phyloP scores from a whole-genome alignment of 164 flowering plant genomes.

The grape (Vitis vinifera) region DNA sequence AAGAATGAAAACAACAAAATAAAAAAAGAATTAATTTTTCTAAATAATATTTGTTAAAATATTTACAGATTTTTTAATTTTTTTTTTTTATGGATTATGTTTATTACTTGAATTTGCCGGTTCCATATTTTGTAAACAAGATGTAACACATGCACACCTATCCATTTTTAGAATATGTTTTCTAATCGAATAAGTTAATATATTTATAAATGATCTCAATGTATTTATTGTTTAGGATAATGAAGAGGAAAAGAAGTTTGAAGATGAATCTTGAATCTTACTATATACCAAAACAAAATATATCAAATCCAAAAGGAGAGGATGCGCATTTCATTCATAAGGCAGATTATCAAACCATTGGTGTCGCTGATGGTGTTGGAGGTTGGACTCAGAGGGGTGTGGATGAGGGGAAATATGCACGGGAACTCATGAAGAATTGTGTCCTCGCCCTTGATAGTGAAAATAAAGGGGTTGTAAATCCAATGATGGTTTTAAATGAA shows the following conservation, averaged over 20 bases:
- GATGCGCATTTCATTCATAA: conserved; percentile 24
- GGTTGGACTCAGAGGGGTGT: conserved; percentile 26
- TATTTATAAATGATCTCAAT: no score
- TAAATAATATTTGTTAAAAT: no score
- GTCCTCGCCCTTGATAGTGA: background rate
- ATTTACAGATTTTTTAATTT: no score
- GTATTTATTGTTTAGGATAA: background rate
- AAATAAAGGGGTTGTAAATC: conserved; percentile 4
- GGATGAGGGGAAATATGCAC: conserved; percentile 20
- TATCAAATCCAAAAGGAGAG: conserved; percentile 21
- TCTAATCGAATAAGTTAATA: no score
- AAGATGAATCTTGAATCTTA: conserved; percentile 10
- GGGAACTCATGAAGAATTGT: conserved; percentile 24
- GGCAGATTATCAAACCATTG: conserved; percentile 12
- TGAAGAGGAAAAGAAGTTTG: background rate
- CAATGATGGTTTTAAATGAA: conserved; percentile 2
- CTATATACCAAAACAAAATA: conserved; percentile 18
- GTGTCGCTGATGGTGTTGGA: conserved; percentile 35
- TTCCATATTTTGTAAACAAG: no score
- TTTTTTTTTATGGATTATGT: no score
- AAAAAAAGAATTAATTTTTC: no score
- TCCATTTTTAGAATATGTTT: no score
- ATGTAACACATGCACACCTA: no score
- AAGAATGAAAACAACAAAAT: no score
- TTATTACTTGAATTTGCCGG: no score